phyloP scores from a whole-genome alignment of 768 basidiomycete species.

The Lentinus tigrinus region DNA sequence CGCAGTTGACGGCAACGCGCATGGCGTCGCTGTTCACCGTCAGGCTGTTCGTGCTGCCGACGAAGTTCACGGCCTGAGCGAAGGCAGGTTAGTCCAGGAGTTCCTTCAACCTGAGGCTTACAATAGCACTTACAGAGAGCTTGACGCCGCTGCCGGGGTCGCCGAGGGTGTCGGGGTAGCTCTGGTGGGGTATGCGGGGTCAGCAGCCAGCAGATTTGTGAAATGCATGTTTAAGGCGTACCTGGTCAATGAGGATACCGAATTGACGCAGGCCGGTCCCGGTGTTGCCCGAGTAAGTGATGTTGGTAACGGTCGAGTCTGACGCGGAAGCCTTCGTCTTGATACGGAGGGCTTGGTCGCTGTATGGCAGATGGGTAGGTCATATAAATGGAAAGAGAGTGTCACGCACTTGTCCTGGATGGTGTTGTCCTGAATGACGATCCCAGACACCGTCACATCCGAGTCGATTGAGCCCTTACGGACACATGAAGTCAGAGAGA shows the following conservation, averaged over 20 bases:
- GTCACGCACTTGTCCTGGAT: constrained; percentile 51
- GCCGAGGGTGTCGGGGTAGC: constrained; percentile 53
- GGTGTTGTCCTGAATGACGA: constrained; percentile 51
- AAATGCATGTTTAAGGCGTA: constrained; percentile 7
- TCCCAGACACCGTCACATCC: constrained; percentile 41
- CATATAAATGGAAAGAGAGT: background rate
- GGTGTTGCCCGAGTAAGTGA: constrained; percentile 55
- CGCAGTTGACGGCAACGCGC: constrained; percentile 57
- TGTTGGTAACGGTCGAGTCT: constrained; percentile 45
- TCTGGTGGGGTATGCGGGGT: constrained; percentile 32
- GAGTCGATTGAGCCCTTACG: constrained; percentile 55
- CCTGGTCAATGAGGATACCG: constrained; percentile 63
- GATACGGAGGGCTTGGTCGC: constrained; percentile 58
- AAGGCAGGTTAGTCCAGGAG: background rate
- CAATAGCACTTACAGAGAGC: constrained; percentile 54
- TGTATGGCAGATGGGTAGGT: constrained; percentile 19
- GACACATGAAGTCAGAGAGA: too few relatives aligned
- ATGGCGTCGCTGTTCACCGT: constrained; percentile 42
- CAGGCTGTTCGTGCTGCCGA: constrained; percentile 39
- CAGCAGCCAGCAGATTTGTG: background rate
- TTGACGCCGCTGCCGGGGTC: constrained; percentile 55
- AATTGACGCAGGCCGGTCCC: constrained; percentile 47
- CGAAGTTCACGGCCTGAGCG: constrained; percentile 50
- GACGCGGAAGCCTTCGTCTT: constrained; percentile 50
- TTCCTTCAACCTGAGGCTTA: too few relatives aligned